A percentile compares a stretch with the other conserved stretches of the same genome.
phyloP scores from a whole-genome alignment of 2,329 filamentous ascomycete species.

The Daldinia eschscholtzii region DNA sequence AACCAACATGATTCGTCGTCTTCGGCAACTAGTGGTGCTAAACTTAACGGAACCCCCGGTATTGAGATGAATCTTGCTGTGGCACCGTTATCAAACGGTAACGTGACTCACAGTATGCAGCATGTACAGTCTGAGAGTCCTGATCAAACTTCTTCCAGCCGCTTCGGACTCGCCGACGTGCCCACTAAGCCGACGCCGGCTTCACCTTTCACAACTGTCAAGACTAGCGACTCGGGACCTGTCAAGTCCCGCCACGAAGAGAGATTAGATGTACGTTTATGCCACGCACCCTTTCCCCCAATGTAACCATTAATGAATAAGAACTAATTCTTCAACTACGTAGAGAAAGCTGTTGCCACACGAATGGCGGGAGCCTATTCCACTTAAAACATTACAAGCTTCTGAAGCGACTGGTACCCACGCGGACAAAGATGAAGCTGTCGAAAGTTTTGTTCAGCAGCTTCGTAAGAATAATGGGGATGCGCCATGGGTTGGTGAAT shows the following conservation, averaged over 20 bases:
- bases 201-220: background rate
- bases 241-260: no score
- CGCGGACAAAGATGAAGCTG: background rate
- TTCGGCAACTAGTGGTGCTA: background rate
- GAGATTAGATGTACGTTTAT: background rate
- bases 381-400: background rate
- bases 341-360: background rate
- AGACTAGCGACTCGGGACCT: background rate
- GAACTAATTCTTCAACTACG: background rate
- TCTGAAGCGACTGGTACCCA: background rate
- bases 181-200: background rate
- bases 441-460: background rate
- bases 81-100: background rate
- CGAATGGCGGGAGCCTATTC: slow-evolving; percentile 2
- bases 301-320: background rate
- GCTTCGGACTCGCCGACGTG: background rate
- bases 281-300: no score
- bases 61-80: background rate
- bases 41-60: background rate
- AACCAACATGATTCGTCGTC: background rate
- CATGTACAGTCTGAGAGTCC: background rate
- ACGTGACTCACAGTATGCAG: background rate
- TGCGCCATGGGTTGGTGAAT: background rate
- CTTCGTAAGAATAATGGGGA: background rate
- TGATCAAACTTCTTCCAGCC: background rate